phyloP scores from a whole-genome alignment of 148 eudicot genomes.

The Cornus kousa region DNA sequence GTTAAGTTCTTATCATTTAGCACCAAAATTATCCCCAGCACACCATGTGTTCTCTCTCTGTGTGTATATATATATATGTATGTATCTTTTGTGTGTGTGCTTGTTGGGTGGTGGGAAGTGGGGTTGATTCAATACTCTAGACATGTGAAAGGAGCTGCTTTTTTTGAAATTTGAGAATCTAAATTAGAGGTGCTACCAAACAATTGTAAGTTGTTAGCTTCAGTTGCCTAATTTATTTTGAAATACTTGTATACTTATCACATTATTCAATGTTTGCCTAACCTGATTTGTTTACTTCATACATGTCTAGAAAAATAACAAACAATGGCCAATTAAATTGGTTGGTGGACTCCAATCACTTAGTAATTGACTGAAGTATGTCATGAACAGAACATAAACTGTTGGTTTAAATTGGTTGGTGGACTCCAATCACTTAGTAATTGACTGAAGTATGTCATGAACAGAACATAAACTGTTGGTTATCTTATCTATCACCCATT shows the following conservation, averaged over 20 bases:
- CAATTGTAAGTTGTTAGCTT: neutral
- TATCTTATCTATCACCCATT: neutral
- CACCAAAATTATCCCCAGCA: neutral
- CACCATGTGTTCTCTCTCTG: neutral
- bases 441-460: neutral
- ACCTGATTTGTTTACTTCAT: neutral
- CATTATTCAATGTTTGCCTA: neutral
- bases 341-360: neutral
- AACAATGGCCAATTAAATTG: neutral
- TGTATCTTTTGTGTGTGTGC: too few relatives aligned
- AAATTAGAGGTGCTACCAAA: neutral
- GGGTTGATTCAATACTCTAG: neutral
- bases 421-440: neutral
- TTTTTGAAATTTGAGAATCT: neutral
- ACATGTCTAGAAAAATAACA: neutral
- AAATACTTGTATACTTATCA: neutral
- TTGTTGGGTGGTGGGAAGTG: too few relatives aligned
- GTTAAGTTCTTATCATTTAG: constrained; percentile 9
- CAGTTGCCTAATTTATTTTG: neutral
- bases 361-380: neutral
- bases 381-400: neutral
- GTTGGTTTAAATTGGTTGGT: neutral
- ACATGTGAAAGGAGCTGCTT: neutral
- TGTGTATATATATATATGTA: too few relatives aligned
- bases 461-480: neutral